Evolutionary conservation across 306 rosid genomes (phyloP), one percentile per base, ranked within the genome.

Genomic region (Acacia acuminata): DNA sequence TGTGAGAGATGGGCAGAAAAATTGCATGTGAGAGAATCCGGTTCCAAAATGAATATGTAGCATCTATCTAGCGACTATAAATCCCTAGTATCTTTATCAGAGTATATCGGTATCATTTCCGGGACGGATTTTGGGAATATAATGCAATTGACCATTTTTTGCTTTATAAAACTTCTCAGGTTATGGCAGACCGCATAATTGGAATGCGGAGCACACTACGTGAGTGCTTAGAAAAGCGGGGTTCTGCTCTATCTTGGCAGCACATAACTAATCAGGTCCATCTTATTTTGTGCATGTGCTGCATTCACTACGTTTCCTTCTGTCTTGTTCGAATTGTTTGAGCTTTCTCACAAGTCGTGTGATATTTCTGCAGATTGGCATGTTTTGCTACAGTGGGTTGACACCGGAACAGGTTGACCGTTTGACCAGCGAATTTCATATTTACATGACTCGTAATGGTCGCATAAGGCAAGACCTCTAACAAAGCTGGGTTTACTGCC

Each of bases 351-450:
- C 66, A 24, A 16, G 38, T 27, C 34, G 30, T 22, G 38, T 84
- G 42, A 58, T 78, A 36, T 66, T 74, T 83, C 30, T 43, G 79
- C 81, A 93, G 97, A 92, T 96, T 81, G 99, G 98, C 64, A 96
- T 96, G 99, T 92, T 96, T 88, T 96, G 98, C 88, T 96, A 85
- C 73, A 96, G 96, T 78, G 98, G 99, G 63, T 15, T 96, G 94
- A 88, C 98, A 19, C 98, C 98, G 1, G 96, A 93, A 81, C 96
- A 96, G 83, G 98, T 96, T 45, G 99, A 96, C 83, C 94, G 90
- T 68, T 84, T 96, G 94, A 93, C 94, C 14, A 90, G 48, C 17
- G 93, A 96, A 76, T 91, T 90, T 85, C 98, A 93, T 84, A 93
- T 93, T 55, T 96, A 96, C 82, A 67, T 96, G 96, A 96, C 99